Conservation (phyloP, 148 eudicot genomes). For the Polygonum aviculare region DNA sequence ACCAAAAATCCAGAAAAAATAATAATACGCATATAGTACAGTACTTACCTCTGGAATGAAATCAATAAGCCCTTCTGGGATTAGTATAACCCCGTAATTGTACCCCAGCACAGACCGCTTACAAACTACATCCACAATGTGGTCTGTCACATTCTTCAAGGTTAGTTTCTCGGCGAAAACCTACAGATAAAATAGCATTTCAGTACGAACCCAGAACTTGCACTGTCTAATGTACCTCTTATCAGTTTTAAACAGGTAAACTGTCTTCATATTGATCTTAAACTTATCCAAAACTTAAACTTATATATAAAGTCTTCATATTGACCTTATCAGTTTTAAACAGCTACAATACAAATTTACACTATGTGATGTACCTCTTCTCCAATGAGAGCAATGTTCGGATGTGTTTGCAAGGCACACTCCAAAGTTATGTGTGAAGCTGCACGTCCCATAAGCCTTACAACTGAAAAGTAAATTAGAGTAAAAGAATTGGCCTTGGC, state of each 20-base stretch:
- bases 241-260: neutral
- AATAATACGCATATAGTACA: neutral
- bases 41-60: slow-evolving; percentile 82
- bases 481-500: neutral
- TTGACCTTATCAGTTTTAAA: neutral
- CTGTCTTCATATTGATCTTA: neutral
- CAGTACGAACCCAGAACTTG: neutral
- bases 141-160: slow-evolving; percentile 76
- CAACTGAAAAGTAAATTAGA: slow-evolving; percentile 38
- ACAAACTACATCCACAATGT: slow-evolving; percentile 82
- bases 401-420: slow-evolving; percentile 98
- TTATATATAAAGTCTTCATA: neutral
- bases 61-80: slow-evolving; percentile 97
- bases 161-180: slow-evolving; percentile 81
- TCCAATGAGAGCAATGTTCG: slow-evolving; percentile 86
- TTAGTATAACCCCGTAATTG: slow-evolving; percentile 86
- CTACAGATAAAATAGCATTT: slow-evolving; percentile 30
- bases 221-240: no score
- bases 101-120: slow-evolving; percentile 81
- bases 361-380: slow-evolving; percentile 59
- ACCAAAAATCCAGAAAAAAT: neutral
- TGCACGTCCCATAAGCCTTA: slow-evolving; percentile 98
- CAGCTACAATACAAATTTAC: neutral
- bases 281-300: neutral
- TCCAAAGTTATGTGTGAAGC: slow-evolving; percentile 98